Evolutionary conservation across 495 filamentous ascomycete genomes (phyloP), one percentile per base, ranked within the genome.

Genomic region (Haplographium delicatum): DNA sequence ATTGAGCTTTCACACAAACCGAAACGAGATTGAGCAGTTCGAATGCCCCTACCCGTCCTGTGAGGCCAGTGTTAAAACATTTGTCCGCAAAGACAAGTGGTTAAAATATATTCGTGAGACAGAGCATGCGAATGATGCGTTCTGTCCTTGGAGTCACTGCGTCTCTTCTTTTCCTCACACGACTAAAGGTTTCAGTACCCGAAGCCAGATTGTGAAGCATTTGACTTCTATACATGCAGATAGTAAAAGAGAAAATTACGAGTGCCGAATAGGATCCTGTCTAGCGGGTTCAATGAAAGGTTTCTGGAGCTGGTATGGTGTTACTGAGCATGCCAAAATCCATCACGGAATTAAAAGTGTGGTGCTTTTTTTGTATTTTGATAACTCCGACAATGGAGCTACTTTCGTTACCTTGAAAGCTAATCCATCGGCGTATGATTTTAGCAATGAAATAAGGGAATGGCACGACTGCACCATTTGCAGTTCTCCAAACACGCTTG

Each of bases 91-190:
- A n/a, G 50, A 52, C 18, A 52, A 52, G 24, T 52, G 27, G 31
- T 19, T 45, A 9, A 54, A 54, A n/a, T 44, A 54, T 39, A 47
- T 54, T 38, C 35, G 43, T 13, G 51, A 54, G 30, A 20, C 25
- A 4, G 40, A 52, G 20, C 40, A 52, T 16, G 9, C 27, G 16
- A 45, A 52, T 20, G 50, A 52, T 28, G 31, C 40, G 10, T 52
- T 44, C 19, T 52, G 50, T 23, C 40, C 5, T 10, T 52, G 20
- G 38, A n/a, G 3, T 28, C 50, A 45, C 20, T 52, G 50, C 33
- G 0, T 45, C 42, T 5, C 24, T 10, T 2, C 6, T 2, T 4
- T 15, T 3, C 7, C 26, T 26, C 11, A 9, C 0, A 13, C 26
- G 19, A n/a, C 2, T 1, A 30, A 19, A 8, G 25, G 25, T 1